Percentiles rank a stretch among this genome's conserved stretches.
phyloP scores from a whole-genome alignment of 345 rosid species.

The Hibiscus tridactylites region DNA sequence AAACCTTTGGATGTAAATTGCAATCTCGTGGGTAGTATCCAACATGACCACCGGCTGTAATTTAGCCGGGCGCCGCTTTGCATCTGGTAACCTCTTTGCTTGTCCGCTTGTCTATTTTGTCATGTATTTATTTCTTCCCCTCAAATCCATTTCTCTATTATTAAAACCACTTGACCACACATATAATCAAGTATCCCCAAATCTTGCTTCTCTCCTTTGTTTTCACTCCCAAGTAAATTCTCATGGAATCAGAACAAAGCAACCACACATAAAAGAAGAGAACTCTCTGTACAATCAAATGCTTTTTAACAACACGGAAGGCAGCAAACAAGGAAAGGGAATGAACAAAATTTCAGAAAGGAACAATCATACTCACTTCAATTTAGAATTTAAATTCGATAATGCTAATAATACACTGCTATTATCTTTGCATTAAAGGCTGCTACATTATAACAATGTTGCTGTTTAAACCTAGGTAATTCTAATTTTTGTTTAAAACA shows the following conservation, averaged over 20 bases:
- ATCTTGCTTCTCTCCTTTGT: conserved; percentile 23
- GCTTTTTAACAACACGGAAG: not conserved
- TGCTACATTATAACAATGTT: not conserved
- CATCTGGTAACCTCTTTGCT: conserved; percentile 42
- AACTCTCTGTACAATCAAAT: not conserved
- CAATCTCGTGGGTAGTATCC: conserved; percentile 74
- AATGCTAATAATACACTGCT: not conserved
- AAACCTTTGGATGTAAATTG: conserved; percentile 70
- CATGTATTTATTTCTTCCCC: too few relatives aligned
- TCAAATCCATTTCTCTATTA: conserved; percentile 12
- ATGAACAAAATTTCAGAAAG: not conserved
- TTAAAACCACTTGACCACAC: conserved; percentile 52
- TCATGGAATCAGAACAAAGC: conserved; percentile 1
- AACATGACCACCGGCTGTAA: conserved; percentile 52
- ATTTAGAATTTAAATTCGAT: not conserved
- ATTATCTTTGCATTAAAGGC: not conserved
- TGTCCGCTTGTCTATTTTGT: conserved; percentile 22
- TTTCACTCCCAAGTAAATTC: conserved; percentile 1
- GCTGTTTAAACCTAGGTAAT: not conserved
- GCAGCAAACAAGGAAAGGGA: conserved; percentile 1
- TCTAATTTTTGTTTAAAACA: not conserved
- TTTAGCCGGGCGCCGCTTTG: conserved; percentile 29
- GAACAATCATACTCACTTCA: not conserved
- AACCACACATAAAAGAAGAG: not conserved
- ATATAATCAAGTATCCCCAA: conserved; percentile 25